Evolutionary conservation across 495 filamentous ascomycete genomes (phyloP), one percentile per base, ranked within the genome.

Genomic region (Evernia prunastri): DNA sequence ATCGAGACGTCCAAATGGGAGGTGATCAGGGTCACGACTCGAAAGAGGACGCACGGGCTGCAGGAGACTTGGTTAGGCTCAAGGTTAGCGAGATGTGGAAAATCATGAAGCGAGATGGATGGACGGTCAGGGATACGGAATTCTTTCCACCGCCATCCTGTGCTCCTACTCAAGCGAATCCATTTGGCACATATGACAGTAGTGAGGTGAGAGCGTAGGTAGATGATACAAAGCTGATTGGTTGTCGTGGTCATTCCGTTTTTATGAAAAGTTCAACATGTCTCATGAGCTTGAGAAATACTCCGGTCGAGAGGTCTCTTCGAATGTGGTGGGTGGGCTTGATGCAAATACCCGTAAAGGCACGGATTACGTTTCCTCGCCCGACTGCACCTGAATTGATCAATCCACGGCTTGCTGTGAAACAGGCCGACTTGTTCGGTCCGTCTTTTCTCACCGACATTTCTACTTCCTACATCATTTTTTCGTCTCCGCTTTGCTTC

Each of bases 41-140:
- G 25, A 87, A 84, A 53, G 91, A 97, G 71, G 94, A 99, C 72
- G 90, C 95, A 0, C 77, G 87, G 56, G 89, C 91, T 0, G 91
- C 95, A 0, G 95, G 93, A 0, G 90, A 96, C 60, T 72, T 97
- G 63, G 91, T 95, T 0, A 74, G 89, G 60, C 79, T 81, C 39
- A 86, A 83, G 70, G 80, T 92, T 12, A 75, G 69, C 33, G 78
- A 87, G 61, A 81, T 81, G 63, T 92, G 90, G 88, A 81, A 80
- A 64, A 69, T 67, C 17, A 75, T 92, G 77, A 77, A 81, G 74
- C 72, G 68, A 40, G 73, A 81, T 54, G 90, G 90, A 2, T 96
- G 90, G 88, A 72, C 23, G 18, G 64, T 88, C 11, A 70, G 76
- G 51, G 77, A 81, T n/a, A 81, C 78, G 18, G 69, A 73, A 57